Evolutionary conservation across 176 grass and related monocot genomes (phyloP).

Genomic region (Eremochloa ophiuroides): DNA sequence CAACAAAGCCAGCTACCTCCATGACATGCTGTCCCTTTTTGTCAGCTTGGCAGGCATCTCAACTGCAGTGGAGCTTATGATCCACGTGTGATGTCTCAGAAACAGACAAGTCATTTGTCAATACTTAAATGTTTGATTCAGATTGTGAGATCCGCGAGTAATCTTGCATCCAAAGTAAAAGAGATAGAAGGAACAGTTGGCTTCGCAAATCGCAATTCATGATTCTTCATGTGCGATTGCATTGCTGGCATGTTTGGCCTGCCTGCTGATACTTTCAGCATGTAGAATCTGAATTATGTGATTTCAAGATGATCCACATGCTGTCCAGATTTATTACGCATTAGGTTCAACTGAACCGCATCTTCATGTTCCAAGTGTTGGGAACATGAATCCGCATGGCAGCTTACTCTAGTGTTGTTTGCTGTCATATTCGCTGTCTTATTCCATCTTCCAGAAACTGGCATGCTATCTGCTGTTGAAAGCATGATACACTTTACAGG

Average conservation of each 20-base stretch:
- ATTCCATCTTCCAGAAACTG: background rate
- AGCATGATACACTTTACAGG: background rate
- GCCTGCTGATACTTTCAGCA: background rate
- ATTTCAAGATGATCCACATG: background rate
- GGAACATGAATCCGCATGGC: conserved; percentile 17
- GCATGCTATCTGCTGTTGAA: background rate
- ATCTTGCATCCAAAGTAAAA: background rate
- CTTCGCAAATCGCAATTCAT: background rate
- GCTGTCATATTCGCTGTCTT: background rate
- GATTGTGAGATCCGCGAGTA: background rate
- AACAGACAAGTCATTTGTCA: background rate
- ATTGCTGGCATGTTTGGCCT: background rate
- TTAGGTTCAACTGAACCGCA: background rate
- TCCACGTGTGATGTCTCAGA: background rate
- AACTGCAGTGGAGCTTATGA: background rate
- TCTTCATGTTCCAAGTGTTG: conserved; percentile 25
- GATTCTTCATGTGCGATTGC: background rate
- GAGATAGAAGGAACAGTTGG: conserved; percentile 1
- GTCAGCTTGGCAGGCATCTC: background rate
- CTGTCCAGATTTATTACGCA: background rate
- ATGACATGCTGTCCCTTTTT: background rate
- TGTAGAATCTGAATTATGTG: background rate
- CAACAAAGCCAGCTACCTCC: background rate
- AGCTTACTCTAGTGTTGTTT: background rate
- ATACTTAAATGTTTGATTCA: background rate